Percentiles rank a stretch among this genome's conserved stretches.
Conservation (phyloP, 202 grass and related monocot species). For the Digitaria exilis region DNA sequence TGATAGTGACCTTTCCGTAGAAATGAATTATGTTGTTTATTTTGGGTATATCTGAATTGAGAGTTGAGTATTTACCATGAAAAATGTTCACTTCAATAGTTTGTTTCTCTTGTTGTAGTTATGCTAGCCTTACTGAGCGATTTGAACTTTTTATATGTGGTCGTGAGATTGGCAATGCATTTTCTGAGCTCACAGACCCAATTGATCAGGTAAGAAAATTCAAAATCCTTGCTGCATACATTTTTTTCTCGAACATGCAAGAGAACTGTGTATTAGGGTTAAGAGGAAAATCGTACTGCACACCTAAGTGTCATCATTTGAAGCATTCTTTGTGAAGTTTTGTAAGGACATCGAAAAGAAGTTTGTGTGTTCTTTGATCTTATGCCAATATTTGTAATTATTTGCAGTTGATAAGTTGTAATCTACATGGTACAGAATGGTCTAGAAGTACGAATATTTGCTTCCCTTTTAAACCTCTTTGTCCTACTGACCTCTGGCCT, state of each 20-base stretch:
- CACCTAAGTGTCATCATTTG: constrained; percentile 5
- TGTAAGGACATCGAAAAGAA: not conserved
- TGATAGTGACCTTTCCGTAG: constrained; percentile 4
- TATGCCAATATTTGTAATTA: constrained; percentile 6
- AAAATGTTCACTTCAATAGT: not conserved
- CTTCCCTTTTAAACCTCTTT: not conserved
- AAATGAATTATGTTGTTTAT: not conserved
- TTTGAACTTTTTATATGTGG: constrained; percentile 98
- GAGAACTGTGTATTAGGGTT: not conserved
- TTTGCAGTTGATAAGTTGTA: too few species aligned
- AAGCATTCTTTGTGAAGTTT: not conserved
- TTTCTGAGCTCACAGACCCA: constrained; percentile 99
- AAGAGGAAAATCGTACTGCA: not conserved
- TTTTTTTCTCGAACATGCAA: too few species aligned
- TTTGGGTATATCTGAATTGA: constrained; percentile 8
- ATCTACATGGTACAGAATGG: too few species aligned
- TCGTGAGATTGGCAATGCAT: constrained; percentile 98
- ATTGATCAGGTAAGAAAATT: constrained; percentile 79
- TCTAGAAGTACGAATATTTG: too few species aligned
- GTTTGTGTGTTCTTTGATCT: not conserved
- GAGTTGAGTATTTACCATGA: constrained; percentile 14
- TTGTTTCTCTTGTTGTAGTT: constrained; percentile 51
- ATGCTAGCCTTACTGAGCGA: constrained; percentile 81
- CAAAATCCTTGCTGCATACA: too few species aligned
- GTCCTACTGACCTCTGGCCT: not conserved